phyloP scores from a whole-genome alignment of 306 rosid species.

The Vigna unguiculata region DNA sequence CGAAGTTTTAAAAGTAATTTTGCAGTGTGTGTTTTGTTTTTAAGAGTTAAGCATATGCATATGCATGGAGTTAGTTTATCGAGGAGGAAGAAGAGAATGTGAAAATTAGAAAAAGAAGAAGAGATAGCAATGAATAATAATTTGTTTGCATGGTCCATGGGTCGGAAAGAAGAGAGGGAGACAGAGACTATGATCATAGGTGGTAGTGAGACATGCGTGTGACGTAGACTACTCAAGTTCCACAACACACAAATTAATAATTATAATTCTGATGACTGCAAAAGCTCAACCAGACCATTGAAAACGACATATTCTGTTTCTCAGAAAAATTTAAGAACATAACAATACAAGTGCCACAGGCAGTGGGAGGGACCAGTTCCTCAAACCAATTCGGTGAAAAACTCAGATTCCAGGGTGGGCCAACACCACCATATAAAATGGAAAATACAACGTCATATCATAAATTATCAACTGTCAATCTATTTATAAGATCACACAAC shows the following conservation, averaged over 20 bases:
- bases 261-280: slow-evolving; percentile 42
- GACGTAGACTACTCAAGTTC: slow-evolving; percentile 52
- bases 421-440: no score
- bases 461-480: no score
- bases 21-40: no score
- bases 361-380: slow-evolving; percentile 38
- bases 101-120: no score
- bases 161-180: slow-evolving; percentile 33
- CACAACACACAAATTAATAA: slow-evolving; percentile 42
- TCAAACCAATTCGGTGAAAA: slow-evolving; percentile 5
- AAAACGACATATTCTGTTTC: slow-evolving; percentile 49
- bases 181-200: slow-evolving; percentile 27
- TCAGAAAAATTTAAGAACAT: slow-evolving; percentile 36
- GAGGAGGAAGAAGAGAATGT: background rate
- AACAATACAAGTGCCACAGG: slow-evolving; percentile 33
- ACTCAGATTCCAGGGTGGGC: no score
- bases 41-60: no score
- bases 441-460: no score
- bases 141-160: slow-evolving; percentile 39
- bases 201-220: slow-evolving; percentile 45
- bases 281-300: slow-evolving; percentile 44
- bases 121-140: slow-evolving; percentile 21
- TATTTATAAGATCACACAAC: no score
- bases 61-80: no score
- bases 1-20: no score